Conservation (phyloP, 441 rosid species). For the Cnidoscolus chayamansa region DNA sequence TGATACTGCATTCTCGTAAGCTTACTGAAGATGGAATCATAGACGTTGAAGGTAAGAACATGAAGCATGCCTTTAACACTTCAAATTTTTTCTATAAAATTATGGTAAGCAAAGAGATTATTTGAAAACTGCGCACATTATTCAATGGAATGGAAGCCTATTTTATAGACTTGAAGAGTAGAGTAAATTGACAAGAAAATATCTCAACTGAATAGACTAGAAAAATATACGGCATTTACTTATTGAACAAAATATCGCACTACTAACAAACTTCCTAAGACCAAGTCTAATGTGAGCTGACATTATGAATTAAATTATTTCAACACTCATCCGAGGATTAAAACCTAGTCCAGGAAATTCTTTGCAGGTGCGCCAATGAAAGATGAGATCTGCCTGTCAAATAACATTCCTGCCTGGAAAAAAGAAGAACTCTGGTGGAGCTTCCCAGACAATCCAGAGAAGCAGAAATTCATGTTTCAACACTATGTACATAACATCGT, state of each 20-base stretch:
- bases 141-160: too few species aligned
- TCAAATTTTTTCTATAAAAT: too few species aligned
- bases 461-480: slow-evolving; percentile 4
- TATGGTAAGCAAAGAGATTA: background rate
- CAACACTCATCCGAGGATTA: too few species aligned
- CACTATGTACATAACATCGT: background rate
- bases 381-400: slow-evolving; percentile 22
- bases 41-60: slow-evolving; percentile 28
- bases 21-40: slow-evolving; percentile 30
- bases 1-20: slow-evolving; percentile 19
- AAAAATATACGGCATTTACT: too few species aligned
- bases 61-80: background rate
- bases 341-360: background rate
- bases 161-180: too few species aligned
- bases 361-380: slow-evolving; percentile 16
- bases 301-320: too few species aligned
- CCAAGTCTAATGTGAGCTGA: too few species aligned
- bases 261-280: too few species aligned
- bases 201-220: too few species aligned
- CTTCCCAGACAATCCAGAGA: background rate
- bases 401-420: slow-evolving; percentile 18
- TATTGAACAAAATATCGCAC: too few species aligned
- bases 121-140: too few species aligned
- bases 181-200: too few species aligned
- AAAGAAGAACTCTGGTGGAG: slow-evolving; percentile 23